Conservation (phyloP, 2,329 filamentous ascomycete species). For the Xylariaceae sp. region DNA sequence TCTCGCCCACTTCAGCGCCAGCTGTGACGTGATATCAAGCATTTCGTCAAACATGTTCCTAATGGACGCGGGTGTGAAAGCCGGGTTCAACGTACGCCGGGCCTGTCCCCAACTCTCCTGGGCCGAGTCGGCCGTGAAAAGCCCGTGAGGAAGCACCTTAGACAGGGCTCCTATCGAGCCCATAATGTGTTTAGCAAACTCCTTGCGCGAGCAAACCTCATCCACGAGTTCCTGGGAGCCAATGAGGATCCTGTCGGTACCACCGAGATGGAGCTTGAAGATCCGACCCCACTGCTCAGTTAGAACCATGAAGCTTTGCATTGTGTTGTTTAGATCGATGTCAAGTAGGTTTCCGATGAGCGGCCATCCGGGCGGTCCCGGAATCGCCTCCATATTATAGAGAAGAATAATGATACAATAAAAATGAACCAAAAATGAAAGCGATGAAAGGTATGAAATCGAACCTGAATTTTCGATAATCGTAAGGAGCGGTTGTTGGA, state of each 20-base stretch:
- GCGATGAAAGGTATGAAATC: no score
- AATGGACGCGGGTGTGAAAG: conserved; percentile 12
- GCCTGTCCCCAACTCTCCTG: conserved; percentile 24
- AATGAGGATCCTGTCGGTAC: conserved; percentile 20
- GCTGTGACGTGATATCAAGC: conserved; percentile 24
- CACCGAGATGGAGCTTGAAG: conserved; percentile 23
- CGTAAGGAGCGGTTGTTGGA: no score
- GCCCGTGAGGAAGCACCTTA: conserved; percentile 11
- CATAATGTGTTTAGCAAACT: conserved; percentile 20
- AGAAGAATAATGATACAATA: no score
- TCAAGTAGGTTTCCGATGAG: conserved; percentile 22
- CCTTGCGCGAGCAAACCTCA: conserved; percentile 24
- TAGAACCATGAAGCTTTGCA: conserved; percentile 13
- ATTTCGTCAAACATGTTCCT: conserved; percentile 26
- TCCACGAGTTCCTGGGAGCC: conserved; percentile 17
- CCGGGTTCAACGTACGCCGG: conserved; percentile 20
- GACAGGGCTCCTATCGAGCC: conserved; percentile 5
- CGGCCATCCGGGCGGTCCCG: conserved; percentile 14
- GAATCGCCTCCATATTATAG: conserved; percentile 5
- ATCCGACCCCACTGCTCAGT: conserved; percentile 17
- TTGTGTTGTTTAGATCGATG: conserved; percentile 15
- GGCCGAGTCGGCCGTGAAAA: conserved; percentile 14
- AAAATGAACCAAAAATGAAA: no score
- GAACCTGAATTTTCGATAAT: no score
- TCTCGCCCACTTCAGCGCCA: conserved; percentile 25